Percentiles rank a stretch among this genome's conserved stretches.
These are phyloP conservation scores for Schwanniomyces pseudopolymorphus DNA, from an alignment of 805 yeast genomes.

Conservation along the genomic window DNA sequence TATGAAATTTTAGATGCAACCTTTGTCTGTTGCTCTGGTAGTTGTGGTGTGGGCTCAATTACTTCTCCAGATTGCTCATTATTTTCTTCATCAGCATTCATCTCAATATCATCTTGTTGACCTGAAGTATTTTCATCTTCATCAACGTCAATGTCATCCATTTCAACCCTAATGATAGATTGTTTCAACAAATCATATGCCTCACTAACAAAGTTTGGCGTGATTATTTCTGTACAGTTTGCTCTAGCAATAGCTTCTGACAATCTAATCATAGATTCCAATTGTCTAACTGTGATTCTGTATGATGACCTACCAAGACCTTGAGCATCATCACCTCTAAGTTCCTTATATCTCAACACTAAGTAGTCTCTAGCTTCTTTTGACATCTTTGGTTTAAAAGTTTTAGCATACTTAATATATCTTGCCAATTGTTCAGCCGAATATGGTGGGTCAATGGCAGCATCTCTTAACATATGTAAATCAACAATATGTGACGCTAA, in stretches of 20 bases:
- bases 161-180: constrained; percentile 90
- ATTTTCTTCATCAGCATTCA: constrained; percentile 10
- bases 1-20: constrained; percentile 55
- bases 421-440: constrained; percentile 84
- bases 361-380: constrained; percentile 75
- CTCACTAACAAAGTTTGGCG: constrained; percentile 84
- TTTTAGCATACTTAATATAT: constrained; percentile 87
- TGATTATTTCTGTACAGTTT: constrained; percentile 85
- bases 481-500: constrained; percentile 91
- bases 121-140: constrained; percentile 47
- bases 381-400: constrained; percentile 88
- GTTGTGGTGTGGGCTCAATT: not conserved
- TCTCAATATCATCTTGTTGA: constrained; percentile 17
- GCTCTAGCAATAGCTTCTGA: constrained; percentile 97
- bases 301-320: constrained; percentile 84
- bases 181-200: constrained; percentile 88
- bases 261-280: constrained; percentile 89
- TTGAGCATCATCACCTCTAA: constrained; percentile 87
- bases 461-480: constrained; percentile 87
- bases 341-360: constrained; percentile 77
- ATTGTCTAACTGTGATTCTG: constrained; percentile 94
- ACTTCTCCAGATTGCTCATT: constrained; percentile 1
- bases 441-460: constrained; percentile 86
- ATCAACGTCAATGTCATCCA: constrained; percentile 85
- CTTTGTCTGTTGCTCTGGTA: constrained; percentile 22